Evolutionary conservation across 139 green algal species (phyloP).

Genomic region (Chlamydomonas applanata): DNA sequence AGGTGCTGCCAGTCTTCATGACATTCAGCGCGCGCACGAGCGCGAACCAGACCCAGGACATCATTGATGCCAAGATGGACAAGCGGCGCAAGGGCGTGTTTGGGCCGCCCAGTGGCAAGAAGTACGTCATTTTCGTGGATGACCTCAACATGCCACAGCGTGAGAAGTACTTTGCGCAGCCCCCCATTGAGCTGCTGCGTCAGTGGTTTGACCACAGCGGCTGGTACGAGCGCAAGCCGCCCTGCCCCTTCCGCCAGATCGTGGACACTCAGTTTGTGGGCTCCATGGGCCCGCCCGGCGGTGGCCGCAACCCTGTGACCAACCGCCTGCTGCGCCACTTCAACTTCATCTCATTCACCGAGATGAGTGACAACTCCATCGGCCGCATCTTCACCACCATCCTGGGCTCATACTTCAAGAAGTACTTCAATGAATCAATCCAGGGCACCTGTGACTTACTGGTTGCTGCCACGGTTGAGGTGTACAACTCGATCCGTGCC

Average conservation of each 20-base stretch:
- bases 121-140: constrained; percentile 63
- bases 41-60: constrained; percentile 82
- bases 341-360: constrained; percentile 68
- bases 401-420: constrained; percentile 54
- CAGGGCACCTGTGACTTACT: constrained; percentile 32
- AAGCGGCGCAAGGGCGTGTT: constrained; percentile 69
- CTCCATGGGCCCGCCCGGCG: constrained; percentile 70
- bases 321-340: constrained; percentile 70
- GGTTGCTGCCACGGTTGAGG: constrained; percentile 47
- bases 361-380: constrained; percentile 59
- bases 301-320: constrained; percentile 76
- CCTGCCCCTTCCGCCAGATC: constrained; percentile 65
- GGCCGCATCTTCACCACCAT: constrained; percentile 73
- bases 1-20: constrained; percentile 71
- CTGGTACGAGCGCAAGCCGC: constrained; percentile 75
- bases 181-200: constrained; percentile 80
- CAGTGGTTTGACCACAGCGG: constrained; percentile 83
- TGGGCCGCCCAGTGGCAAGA: constrained; percentile 53
- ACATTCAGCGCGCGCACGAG: constrained; percentile 77
- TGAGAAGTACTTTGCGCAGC: constrained; percentile 84
- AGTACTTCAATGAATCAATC: constrained; percentile 54
- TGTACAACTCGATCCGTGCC: constrained; percentile 68
- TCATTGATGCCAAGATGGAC: constrained; percentile 77
- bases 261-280: constrained; percentile 76
- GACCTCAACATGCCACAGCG: constrained; percentile 72